Conservation (phyloP, 179 eudicot genomes). For the Pouteria campechiana region DNA sequence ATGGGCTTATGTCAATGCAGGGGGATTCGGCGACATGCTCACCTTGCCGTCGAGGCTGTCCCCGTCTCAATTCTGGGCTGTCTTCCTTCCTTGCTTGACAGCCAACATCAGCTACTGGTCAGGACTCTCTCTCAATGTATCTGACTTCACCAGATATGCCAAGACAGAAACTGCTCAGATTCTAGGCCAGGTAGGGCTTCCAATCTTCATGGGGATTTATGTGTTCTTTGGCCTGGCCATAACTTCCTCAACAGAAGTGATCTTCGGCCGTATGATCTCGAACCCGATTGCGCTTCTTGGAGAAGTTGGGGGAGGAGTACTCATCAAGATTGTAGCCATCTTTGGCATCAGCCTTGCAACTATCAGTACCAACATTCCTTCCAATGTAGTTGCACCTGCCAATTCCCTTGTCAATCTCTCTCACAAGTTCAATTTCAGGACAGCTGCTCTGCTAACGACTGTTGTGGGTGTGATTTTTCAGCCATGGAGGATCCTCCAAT, state of each 20-base stretch:
- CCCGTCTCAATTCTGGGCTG: slow-evolving; percentile 49
- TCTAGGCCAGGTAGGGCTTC: slow-evolving; percentile 75
- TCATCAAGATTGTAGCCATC: slow-evolving; percentile 53
- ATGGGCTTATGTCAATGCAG: slow-evolving; percentile 88
- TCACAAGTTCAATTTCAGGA: slow-evolving; percentile 67
- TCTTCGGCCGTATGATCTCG: slow-evolving; percentile 69
- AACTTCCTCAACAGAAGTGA: slow-evolving; percentile 69
- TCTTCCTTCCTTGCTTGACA: slow-evolving; percentile 85
- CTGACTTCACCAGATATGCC: slow-evolving; percentile 92
- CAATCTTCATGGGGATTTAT: slow-evolving; percentile 86
- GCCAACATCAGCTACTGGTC: slow-evolving; percentile 98
- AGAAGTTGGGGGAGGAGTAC: slow-evolving; percentile 61
- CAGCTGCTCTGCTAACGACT: slow-evolving; percentile 83
- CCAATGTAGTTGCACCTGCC: slow-evolving; percentile 96
- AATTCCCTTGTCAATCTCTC: slow-evolving; percentile 85
- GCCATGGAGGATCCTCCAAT: slow-evolving; percentile 87
- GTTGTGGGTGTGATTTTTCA: slow-evolving; percentile 75
- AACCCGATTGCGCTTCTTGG: slow-evolving; percentile 78
- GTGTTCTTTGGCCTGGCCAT: slow-evolving; percentile 92
- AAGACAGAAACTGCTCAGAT: slow-evolving; percentile 66
- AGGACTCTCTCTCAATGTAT: slow-evolving; percentile 73
- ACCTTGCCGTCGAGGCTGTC: slow-evolving; percentile 56
- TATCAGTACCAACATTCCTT: slow-evolving; percentile 89
- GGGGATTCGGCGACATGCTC: slow-evolving; percentile 78
- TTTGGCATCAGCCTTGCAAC: slow-evolving; percentile 81